phyloP scores from a whole-genome alignment of 306 rosid species.

The Cicer yamashitae region DNA sequence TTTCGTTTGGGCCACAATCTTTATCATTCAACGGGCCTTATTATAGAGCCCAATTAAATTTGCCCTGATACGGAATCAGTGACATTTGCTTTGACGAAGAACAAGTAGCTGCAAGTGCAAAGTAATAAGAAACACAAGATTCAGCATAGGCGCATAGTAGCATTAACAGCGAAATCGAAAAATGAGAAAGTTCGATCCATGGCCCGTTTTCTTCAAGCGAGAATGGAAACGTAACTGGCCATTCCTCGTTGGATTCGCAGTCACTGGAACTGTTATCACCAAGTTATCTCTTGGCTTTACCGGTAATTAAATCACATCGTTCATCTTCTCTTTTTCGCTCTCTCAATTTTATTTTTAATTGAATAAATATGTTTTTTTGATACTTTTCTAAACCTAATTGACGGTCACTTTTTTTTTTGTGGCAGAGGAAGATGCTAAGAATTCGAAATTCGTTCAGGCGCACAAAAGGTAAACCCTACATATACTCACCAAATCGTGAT shows the following conservation, averaged over 20 bases:
- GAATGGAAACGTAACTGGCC: conserved; percentile 94
- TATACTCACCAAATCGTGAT: not conserved
- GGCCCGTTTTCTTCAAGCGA: conserved; percentile 91
- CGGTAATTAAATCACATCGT: conserved; percentile 48
- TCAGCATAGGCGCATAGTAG: not conserved
- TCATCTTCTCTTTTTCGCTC: not conserved
- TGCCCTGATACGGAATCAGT: too few relatives aligned
- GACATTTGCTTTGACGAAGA: not conserved
- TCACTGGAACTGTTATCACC: conserved; percentile 70
- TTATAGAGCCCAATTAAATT: too few relatives aligned
- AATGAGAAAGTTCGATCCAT: conserved; percentile 84
- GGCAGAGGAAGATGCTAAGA: conserved; percentile 46
- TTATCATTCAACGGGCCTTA: too few relatives aligned
- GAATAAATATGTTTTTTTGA: not conserved
- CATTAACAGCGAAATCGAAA: conserved; percentile 1
- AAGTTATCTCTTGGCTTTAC: conserved; percentile 73
- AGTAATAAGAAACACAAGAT: not conserved
- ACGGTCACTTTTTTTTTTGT: not conserved
- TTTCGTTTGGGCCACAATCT: too few relatives aligned
- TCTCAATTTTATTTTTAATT: not conserved
- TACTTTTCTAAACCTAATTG: conserved; percentile 3
- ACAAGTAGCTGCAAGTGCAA: not conserved
- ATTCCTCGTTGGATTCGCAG: conserved; percentile 83
- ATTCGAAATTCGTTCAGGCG: conserved; percentile 42
- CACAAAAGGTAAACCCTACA: conserved; percentile 39